Percentiles rank a stretch among this genome's conserved stretches.
These are phyloP conservation scores for Pseudogymnoascus sp. DNA, from an alignment of 2,329 filamentous ascomycete genomes.

Conservation along the genomic window DNA sequence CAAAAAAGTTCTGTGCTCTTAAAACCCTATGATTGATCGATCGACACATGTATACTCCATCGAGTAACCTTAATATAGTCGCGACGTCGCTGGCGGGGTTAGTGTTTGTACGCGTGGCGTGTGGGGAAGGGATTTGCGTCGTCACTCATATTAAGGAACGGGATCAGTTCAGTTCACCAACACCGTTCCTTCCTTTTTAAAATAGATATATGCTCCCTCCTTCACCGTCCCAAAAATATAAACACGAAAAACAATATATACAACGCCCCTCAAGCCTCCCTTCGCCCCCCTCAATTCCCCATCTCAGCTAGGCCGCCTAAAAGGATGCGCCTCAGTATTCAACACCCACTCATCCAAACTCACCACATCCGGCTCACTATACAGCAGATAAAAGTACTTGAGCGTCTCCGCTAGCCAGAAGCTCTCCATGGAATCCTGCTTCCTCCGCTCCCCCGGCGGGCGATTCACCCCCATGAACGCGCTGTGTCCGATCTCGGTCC, in stretches of 20 bases:
- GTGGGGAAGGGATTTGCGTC: background rate
- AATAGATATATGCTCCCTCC: background rate
- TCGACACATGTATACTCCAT: background rate
- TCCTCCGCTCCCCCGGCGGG: conserved; percentile 30
- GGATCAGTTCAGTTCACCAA: background rate
- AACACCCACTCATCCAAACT: conserved; percentile 61
- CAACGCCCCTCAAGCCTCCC: no score
- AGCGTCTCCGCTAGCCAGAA: conserved; percentile 89
- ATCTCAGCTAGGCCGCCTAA: conserved; percentile 21
- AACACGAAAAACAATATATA: background rate
- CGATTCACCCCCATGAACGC: conserved; percentile 57
- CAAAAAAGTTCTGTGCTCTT: background rate
- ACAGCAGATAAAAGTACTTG: conserved; percentile 87
- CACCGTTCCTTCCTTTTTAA: background rate
- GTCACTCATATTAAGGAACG: background rate
- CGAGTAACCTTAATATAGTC: background rate
- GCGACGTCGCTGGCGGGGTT: background rate
- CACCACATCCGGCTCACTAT: conserved; percentile 53
- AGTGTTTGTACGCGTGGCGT: background rate
- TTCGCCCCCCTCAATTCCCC: conserved; percentile 1
- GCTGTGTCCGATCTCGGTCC: conserved; percentile 58
- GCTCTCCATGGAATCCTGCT: conserved; percentile 68
- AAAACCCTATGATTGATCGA: background rate
- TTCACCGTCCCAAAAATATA: background rate
- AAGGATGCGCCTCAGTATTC: conserved; percentile 35